Percentiles rank a stretch among this genome's conserved stretches.
Conservation (phyloP, 1,139 yeast genomes). For the Spathaspora sp. region DNA sequence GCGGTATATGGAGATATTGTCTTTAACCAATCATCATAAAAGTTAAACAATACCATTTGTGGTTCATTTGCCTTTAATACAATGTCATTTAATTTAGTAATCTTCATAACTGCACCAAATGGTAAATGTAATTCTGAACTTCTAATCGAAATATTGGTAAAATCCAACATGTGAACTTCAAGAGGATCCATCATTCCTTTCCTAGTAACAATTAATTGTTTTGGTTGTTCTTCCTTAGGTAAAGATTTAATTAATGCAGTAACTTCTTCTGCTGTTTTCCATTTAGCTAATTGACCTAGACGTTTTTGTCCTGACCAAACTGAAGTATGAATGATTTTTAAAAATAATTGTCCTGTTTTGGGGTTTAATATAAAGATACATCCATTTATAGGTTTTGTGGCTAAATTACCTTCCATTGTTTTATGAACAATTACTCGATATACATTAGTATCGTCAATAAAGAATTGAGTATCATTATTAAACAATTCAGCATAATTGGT, state of each 20-base stretch:
- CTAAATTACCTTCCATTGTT: conserved; percentile 89
- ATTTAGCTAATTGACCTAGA: conserved; percentile 88
- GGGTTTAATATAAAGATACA: conserved; percentile 90
- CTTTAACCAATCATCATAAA: conserved; percentile 93
- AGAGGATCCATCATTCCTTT: conserved; percentile 92
- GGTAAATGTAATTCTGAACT: conserved; percentile 90
- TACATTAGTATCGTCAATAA: conserved; percentile 91
- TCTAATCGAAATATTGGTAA: conserved; percentile 87
- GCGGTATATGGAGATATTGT: conserved; percentile 88
- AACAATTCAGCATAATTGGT: conserved; percentile 88
- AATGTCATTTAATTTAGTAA: conserved; percentile 76
- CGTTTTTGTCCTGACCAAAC: conserved; percentile 98
- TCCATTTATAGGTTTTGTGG: conserved; percentile 93
- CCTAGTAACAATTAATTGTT: conserved; percentile 85
- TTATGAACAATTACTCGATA: conserved; percentile 92
- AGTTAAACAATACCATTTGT: conserved; percentile 84
- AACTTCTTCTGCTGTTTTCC: conserved; percentile 99
- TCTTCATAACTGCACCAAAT: conserved; percentile 80
- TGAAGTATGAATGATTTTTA: conserved; percentile 88
- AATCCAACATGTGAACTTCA: conserved; percentile 95
- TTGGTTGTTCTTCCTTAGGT: conserved; percentile 93
- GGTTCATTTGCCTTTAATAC: conserved; percentile 89
- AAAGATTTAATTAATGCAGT: conserved; percentile 86
- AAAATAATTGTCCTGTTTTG: conserved; percentile 80
- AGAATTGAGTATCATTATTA: conserved; percentile 77